Evolutionary conservation across 352 stramenopile genomes (phyloP), one percentile per base, ranked within the genome.

Genomic region (Elongisporangium anandrum): DNA sequence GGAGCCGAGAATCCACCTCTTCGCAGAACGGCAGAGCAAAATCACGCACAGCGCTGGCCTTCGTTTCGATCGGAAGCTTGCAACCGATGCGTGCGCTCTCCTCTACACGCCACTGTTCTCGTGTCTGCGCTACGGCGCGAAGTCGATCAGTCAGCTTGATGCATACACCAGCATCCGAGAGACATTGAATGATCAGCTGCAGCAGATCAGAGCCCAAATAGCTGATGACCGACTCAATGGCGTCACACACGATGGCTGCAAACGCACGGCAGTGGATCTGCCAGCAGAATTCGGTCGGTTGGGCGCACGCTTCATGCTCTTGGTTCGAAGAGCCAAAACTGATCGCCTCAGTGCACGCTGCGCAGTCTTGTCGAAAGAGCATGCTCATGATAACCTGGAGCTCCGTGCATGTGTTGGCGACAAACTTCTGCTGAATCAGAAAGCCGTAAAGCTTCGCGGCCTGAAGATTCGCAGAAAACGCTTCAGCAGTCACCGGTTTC

Each of bases 11-110:
- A 52, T 92, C 82, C 0, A 72, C 78, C 29, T 83, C 77, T 54
- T 89, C 77, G 50, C 81, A 81, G 38, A 92, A 92, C 2, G 79
- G 79, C 5, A 89, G 61, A 9, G 77, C 66, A 50, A 85, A 88
- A 57, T 89, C 75, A 17, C 63, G 68, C 13, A 80, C 75, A 0
- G 69, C 58, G 21, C 66, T 85, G 9, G 65, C 77, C 70, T 77
- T 82, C 8, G 78, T 80, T 55, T 87, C 76, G 12, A 89, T 64
- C 2, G 79, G 79, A 15, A 89, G 53, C 3, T 70, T 68, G 29
- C 68, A 87, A 0, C 75, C 77, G 9, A 86, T 72, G 17, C 69
- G 72, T 0, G 79, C 73, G 52, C 79, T 87, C 64, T 87, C 79
- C 22, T 71, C 50, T 3, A 87, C 69, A 19, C 77, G 72, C 20